A percentile compares a stretch with the other conserved stretches of the same genome.
These are phyloP conservation scores for Hygrophorus pudorinus DNA, from an alignment of 768 basidiomycete genomes.

Conservation along the genomic window DNA sequence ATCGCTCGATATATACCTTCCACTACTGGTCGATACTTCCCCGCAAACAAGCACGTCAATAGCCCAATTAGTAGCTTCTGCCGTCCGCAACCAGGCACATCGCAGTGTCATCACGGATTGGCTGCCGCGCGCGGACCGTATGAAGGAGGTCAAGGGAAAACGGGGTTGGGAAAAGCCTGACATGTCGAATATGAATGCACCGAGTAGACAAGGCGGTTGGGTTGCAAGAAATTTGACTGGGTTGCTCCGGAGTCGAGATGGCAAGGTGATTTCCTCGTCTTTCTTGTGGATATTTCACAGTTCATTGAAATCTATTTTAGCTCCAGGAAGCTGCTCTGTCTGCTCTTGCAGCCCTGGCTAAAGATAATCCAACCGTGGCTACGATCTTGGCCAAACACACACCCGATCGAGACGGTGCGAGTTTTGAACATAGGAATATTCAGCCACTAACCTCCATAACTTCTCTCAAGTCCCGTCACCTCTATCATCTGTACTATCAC, in stretches of 20 bases:
- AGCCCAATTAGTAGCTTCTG: constrained; percentile 47
- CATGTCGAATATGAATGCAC: constrained; percentile 24
- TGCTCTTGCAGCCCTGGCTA: constrained; percentile 56
- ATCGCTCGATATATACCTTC: constrained; percentile 57
- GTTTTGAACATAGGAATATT: background rate
- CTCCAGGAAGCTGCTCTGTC: constrained; percentile 55
- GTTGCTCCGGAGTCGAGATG: constrained; percentile 40
- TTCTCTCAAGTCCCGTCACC: constrained; percentile 22
- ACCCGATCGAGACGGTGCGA: constrained; percentile 29
- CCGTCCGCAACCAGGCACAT: constrained; percentile 40
- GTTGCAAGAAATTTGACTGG: constrained; percentile 39
- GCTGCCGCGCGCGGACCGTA: constrained; percentile 48
- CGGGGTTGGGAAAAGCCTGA: constrained; percentile 70
- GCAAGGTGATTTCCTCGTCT: constrained; percentile 31
- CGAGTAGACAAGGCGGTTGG: constrained; percentile 46
- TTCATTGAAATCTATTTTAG: constrained; percentile 20
- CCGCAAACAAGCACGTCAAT: constrained; percentile 35
- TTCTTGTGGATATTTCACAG: background rate
- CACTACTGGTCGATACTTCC: constrained; percentile 41
- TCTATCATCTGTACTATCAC: constrained; percentile 34
- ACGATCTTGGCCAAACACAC: constrained; percentile 32
- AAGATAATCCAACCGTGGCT: constrained; percentile 51
- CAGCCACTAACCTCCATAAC: background rate
- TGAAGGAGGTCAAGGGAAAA: constrained; percentile 43
- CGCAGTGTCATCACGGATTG: constrained; percentile 47